Conservation (phyloP, 352 stramenopile species). For the Globisporangium canariense region DNA sequence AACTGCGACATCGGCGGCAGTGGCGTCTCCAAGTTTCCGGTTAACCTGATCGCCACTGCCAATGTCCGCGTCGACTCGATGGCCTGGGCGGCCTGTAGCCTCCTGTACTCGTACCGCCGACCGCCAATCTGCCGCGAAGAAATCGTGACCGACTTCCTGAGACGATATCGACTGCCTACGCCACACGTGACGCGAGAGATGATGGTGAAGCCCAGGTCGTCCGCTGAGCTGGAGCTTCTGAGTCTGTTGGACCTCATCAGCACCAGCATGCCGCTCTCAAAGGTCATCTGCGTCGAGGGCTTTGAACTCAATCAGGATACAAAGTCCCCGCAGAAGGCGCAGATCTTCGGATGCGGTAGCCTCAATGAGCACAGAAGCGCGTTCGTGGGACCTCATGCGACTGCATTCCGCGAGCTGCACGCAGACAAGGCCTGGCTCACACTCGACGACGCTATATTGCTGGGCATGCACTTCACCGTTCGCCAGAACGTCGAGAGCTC, state of each 20-base stretch:
- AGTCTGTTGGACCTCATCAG: slow-evolving; percentile 44
- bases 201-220: background rate
- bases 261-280: slow-evolving; percentile 36
- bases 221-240: slow-evolving; percentile 31
- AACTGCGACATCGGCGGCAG: slow-evolving; percentile 34
- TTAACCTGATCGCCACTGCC: slow-evolving; percentile 35
- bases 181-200: background rate
- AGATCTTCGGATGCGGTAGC: slow-evolving; percentile 31
- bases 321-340: slow-evolving; percentile 16
- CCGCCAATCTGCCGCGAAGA: background rate
- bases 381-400: slow-evolving; percentile 22
- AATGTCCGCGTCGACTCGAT: slow-evolving; percentile 42
- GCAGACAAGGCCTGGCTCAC: slow-evolving; percentile 36
- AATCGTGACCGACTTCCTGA: background rate
- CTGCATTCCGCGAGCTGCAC: slow-evolving; percentile 27
- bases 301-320: slow-evolving; percentile 21
- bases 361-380: slow-evolving; percentile 23
- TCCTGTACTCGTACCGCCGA: background rate
- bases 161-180: background rate
- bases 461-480: slow-evolving; percentile 32
- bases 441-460: slow-evolving; percentile 29
- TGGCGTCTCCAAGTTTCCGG: slow-evolving; percentile 13
- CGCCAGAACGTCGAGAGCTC: slow-evolving; percentile 10
- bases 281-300: slow-evolving; percentile 42
- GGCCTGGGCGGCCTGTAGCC: slow-evolving; percentile 38